Percentiles rank a stretch among this genome's conserved stretches.
phyloP scores from a whole-genome alignment of 345 rosid species.

The Anacardium occidentale region DNA sequence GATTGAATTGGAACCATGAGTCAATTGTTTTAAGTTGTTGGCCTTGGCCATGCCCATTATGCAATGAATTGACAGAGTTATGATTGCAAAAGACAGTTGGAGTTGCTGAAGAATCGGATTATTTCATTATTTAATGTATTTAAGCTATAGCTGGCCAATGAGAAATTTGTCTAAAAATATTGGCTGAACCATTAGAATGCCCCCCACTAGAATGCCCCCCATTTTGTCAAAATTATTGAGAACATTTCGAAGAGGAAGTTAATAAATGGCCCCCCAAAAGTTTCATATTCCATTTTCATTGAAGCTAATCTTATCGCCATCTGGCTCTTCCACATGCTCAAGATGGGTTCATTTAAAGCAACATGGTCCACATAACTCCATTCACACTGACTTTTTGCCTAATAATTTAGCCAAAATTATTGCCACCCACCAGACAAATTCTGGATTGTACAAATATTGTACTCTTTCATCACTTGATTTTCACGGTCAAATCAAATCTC shows the following conservation, averaged over 20 bases:
- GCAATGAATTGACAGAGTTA: background rate
- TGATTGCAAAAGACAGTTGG: background rate
- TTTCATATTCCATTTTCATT: background rate
- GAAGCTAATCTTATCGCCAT: slow-evolving; percentile 7
- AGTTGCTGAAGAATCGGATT: background rate
- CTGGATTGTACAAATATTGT: slow-evolving; percentile 7
- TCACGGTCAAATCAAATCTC: slow-evolving; percentile 1
- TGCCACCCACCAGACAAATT: background rate
- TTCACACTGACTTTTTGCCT: background rate
- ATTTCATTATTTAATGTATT: background rate
- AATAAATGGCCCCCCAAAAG: slow-evolving; percentile 23
- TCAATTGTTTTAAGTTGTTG: background rate
- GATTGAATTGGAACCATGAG: background rate
- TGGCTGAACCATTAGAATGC: background rate
- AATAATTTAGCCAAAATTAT: background rate
- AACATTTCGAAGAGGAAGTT: background rate
- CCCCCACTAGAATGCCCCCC: slow-evolving; percentile 27
- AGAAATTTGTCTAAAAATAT: background rate
- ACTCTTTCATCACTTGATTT: slow-evolving; percentile 1
- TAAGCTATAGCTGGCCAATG: slow-evolving; percentile 26
- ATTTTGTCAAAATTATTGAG: background rate
- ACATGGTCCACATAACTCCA: slow-evolving; percentile 8
- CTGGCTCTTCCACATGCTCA: slow-evolving; percentile 17
- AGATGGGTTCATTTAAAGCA: background rate
- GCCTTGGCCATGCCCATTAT: background rate